Conservation (phyloP, 2,329 filamentous ascomycete species). For the Diaporthe eres region DNA sequence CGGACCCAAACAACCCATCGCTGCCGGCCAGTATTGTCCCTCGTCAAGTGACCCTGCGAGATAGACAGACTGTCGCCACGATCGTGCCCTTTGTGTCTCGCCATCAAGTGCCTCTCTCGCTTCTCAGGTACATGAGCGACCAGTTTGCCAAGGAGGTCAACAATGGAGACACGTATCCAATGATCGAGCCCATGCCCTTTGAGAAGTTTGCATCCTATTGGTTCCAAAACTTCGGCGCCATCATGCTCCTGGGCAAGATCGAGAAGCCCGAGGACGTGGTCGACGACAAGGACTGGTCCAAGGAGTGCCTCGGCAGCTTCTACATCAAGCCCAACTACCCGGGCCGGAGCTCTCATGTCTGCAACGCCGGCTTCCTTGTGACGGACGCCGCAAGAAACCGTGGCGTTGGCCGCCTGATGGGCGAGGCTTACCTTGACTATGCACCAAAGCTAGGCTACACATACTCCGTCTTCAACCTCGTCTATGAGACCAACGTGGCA, state of each 20-base stretch:
- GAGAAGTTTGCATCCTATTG: conserved; percentile 86
- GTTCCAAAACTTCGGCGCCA: conserved; percentile 91
- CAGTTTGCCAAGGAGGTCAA: conserved; percentile 93
- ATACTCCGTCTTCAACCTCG: conserved; percentile 94
- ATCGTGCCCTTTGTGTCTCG: conserved; percentile 86
- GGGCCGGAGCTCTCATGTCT: conserved; percentile 90
- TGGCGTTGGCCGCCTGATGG: conserved; percentile 82
- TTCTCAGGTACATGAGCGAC: conserved; percentile 84
- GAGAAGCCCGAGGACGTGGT: conserved; percentile 71
- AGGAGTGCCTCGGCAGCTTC: conserved; percentile 88
- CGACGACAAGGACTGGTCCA: conserved; percentile 80
- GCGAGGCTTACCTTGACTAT: conserved; percentile 83
- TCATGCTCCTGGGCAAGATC: conserved; percentile 88
- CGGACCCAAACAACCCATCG: conserved; percentile 71
- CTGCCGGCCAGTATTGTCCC: conserved; percentile 79
- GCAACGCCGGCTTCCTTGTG: conserved; percentile 86
- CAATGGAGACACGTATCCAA: conserved; percentile 92
- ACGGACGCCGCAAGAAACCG: conserved; percentile 81
- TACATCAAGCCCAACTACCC: conserved; percentile 97
- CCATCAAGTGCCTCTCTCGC: conserved; percentile 79
- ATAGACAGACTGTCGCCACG: conserved; percentile 86
- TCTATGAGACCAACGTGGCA: conserved; percentile 93
- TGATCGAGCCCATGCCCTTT: conserved; percentile 82
- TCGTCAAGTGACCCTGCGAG: conserved; percentile 84
- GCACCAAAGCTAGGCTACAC: conserved; percentile 86